Conservation (phyloP, 768 basidiomycete species). For the Russula vinacea region DNA sequence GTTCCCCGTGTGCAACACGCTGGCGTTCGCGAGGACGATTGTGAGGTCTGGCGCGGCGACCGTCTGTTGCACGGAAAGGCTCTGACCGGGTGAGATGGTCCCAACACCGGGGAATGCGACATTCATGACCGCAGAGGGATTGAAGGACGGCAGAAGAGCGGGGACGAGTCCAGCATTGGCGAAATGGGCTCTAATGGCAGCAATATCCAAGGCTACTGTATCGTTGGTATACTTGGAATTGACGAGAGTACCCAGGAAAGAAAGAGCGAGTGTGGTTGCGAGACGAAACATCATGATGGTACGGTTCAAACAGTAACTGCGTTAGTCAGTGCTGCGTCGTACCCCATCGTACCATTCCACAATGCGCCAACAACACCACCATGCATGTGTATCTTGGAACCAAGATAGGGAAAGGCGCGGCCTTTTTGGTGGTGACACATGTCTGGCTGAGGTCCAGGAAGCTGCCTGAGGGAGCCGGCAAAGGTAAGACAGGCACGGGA, state of each 20-base stretch:
- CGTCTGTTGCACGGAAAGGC: constrained; percentile 53
- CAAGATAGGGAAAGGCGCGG: too few relatives aligned
- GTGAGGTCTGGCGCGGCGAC: constrained; percentile 51
- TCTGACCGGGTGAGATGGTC: constrained; percentile 54
- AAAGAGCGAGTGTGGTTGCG: constrained; percentile 33
- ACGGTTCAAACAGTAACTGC: background rate
- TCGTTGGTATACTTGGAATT: constrained; percentile 44
- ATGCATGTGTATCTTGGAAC: too few relatives aligned
- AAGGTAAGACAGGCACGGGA: too few relatives aligned
- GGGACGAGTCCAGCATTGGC: constrained; percentile 61
- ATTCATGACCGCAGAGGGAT: constrained; percentile 55
- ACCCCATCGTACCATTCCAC: background rate
- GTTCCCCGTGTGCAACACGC: constrained; percentile 44
- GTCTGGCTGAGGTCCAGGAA: too few relatives aligned
- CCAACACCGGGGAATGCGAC: constrained; percentile 52
- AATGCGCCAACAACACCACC: too few relatives aligned
- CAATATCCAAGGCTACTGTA: constrained; percentile 46
- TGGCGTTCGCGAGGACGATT: constrained; percentile 49
- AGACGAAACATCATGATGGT: constrained; percentile 10
- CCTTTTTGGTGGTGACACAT: too few relatives aligned
- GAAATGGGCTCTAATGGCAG: constrained; percentile 68
- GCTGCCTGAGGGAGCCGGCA: too few relatives aligned
- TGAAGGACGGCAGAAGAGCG: constrained; percentile 53
- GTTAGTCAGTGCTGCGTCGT: background rate
- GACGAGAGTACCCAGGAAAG: constrained; percentile 44